Base-by-base conservation (phyloP, 2,329 filamentous ascomycete species). In the Penicillium sp. region DNA sequence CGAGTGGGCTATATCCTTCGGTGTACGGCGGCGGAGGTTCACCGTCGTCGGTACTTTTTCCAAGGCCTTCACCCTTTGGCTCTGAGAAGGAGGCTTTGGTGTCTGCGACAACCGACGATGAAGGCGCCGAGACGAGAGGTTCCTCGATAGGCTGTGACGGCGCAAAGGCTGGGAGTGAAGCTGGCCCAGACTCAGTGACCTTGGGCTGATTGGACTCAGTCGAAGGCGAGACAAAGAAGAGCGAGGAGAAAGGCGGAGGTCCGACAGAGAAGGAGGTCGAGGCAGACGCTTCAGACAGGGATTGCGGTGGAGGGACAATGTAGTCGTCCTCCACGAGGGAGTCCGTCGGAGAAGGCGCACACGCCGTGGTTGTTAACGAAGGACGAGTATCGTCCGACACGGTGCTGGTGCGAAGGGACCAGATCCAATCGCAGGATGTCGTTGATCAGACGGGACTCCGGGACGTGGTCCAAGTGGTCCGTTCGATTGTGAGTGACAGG, bases 21-120 rank as follows among this genome's bases (percentile, higher is more conserved):
- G 87, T 89, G 70, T 98, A 98, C 47, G 93, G 91, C 48, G 93
- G 93, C 51, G 93, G 93, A 49, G 91, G 91, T 74, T 97, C 93
- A 71, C 82, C 80, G 73, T 97, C 91, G 76, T 84, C 81, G 49
- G 78, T 64, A 48, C 75, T 81, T 68, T 93, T 93, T 60, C 81
- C 82, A 49, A 83, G 83, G 29, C 83, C 80, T 60, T 85, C 79
- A 62, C 81, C 80, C 71, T 95, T 95, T 57, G 79, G 85, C 69
- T 95, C 89, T 59, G 87, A 85, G 63, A 94, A 82, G 42, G 84
- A 87, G 61, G 85, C 83, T 72, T 95, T 94, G 63, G 88, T 91
- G 66, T 94, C 88, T 56, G 82, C 81, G 60, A 79, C 73, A 57
- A 77, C 73, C 27, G 75, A 74, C 46, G 76, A 74, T 49, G 66